These are phyloP conservation scores for Kodamaea ohmeri DNA, from an alignment of 1,139 yeast species.

Conservation along the genomic window DNA sequence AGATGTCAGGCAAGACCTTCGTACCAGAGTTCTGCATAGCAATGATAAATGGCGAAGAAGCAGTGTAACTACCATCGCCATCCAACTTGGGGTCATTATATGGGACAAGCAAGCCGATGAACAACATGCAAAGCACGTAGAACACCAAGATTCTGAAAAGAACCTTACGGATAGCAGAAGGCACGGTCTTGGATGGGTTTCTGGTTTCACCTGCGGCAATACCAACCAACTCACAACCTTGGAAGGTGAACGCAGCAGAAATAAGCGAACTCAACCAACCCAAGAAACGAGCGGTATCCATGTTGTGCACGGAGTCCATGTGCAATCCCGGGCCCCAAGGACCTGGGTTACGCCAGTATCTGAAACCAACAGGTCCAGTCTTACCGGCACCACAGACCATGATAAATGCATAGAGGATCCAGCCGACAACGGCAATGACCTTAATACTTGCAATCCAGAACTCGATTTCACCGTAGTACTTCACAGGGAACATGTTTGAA, in stretches of 20 bases:
- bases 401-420: slow-evolving; percentile 63
- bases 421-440: slow-evolving; percentile 68
- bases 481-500: slow-evolving; percentile 61
- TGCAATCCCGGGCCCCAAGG: slow-evolving; percentile 71
- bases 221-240: slow-evolving; percentile 82
- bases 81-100: slow-evolving; percentile 55
- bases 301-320: slow-evolving; percentile 23
- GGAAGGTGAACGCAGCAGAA: slow-evolving; percentile 74
- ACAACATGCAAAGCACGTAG: slow-evolving; percentile 75
- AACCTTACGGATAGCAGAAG: slow-evolving; percentile 80
- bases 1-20: slow-evolving; percentile 61
- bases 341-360: slow-evolving; percentile 94
- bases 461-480: slow-evolving; percentile 64
- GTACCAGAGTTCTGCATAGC: slow-evolving; percentile 71
- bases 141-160: slow-evolving; percentile 77
- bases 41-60: slow-evolving; percentile 52
- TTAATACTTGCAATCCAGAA: slow-evolving; percentile 62
- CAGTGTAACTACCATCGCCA: slow-evolving; percentile 27
- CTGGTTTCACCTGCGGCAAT: slow-evolving; percentile 86
- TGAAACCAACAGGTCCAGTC: slow-evolving; percentile 73
- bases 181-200: slow-evolving; percentile 80
- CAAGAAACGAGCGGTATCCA: slow-evolving; percentile 55
- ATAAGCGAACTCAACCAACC: slow-evolving; percentile 66
- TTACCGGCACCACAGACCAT: slow-evolving; percentile 73
- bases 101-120: slow-evolving; percentile 83